Evolutionary conservation across 2,329 filamentous ascomycete genomes (phyloP).

Genomic region (Beauveria sp.): DNA sequence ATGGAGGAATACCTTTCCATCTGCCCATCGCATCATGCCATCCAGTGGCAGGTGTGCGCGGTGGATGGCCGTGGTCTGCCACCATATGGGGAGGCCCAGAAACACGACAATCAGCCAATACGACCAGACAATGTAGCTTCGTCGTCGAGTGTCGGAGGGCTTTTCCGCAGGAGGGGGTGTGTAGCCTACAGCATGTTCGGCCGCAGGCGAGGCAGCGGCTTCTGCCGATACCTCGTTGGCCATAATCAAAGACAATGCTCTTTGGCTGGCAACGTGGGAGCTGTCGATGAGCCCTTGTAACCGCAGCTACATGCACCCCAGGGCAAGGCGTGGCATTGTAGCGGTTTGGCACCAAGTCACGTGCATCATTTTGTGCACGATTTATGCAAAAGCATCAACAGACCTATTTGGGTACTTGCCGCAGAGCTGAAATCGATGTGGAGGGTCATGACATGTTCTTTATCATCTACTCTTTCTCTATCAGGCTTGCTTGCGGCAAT

Average conservation of each 20-base stretch:
- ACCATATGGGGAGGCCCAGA: conserved; percentile 90
- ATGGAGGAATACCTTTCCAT: conserved; percentile 60
- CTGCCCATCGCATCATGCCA: conserved; percentile 85
- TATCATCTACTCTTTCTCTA: neutral
- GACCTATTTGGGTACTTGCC: neutral
- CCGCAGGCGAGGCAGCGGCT: neutral
- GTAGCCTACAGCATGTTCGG: conserved; percentile 18
- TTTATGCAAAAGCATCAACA: neutral
- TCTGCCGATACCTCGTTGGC: neutral
- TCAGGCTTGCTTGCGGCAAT: neutral
- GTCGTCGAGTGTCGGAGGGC: conserved; percentile 57
- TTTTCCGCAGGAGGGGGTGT: conserved; percentile 66
- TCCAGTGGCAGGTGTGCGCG: conserved; percentile 74
- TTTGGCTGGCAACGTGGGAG: neutral
- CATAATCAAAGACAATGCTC: neutral
- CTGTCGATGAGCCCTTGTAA: conserved; percentile 3
- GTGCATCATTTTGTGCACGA: neutral
- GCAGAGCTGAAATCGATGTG: neutral
- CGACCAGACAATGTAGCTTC: conserved; percentile 69
- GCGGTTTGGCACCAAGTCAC: conserved; percentile 2
- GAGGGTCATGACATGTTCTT: no score
- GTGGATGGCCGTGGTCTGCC: conserved; percentile 88
- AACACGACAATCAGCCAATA: conserved; percentile 85
- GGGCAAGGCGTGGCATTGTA: neutral
- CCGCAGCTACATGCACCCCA: neutral